Evolutionary conservation across 768 basidiomycete species (phyloP).

Genomic region (Tricholoma bakamatsutake): DNA sequence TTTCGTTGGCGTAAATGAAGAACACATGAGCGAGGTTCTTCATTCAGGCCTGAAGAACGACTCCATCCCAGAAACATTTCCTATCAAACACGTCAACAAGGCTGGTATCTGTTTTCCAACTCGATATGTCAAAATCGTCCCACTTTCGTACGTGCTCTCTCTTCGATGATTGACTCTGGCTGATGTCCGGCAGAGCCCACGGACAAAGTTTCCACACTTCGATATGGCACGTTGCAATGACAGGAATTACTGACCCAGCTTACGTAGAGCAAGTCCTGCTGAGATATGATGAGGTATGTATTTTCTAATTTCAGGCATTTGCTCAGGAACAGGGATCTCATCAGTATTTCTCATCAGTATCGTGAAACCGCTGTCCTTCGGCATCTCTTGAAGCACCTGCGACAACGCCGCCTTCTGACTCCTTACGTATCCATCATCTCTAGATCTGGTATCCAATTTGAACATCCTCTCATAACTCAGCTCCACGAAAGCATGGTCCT

Average conservation of each 20-base stretch:
- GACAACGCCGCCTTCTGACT: slow-evolving; percentile 65
- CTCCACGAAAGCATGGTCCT: slow-evolving; percentile 62
- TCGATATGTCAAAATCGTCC: slow-evolving; percentile 68
- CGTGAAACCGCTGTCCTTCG: slow-evolving; percentile 61
- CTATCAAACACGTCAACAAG: slow-evolving; percentile 49
- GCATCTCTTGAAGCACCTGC: slow-evolving; percentile 70
- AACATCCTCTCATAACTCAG: slow-evolving; percentile 65
- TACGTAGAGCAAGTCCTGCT: slow-evolving; percentile 50
- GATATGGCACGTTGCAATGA: slow-evolving; percentile 67
- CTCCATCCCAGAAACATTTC: slow-evolving; percentile 54
- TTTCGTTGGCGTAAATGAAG: slow-evolving; percentile 55
- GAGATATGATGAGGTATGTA: slow-evolving; percentile 58
- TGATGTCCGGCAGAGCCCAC: slow-evolving; percentile 47
- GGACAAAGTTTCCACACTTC: slow-evolving; percentile 71
- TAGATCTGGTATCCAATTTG: slow-evolving; percentile 49
- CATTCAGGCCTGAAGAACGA: slow-evolving; percentile 65
- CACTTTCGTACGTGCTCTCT: slow-evolving; percentile 52
- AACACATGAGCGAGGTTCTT: slow-evolving; percentile 65
- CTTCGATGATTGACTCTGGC: background rate
- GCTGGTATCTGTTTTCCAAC: slow-evolving; percentile 56
- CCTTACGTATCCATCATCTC: slow-evolving; percentile 56
- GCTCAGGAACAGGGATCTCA: background rate
- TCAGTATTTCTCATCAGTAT: slow-evolving; percentile 54
- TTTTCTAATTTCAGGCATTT: background rate
- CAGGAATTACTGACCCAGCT: slow-evolving; percentile 50